Evolutionary conservation across 768 basidiomycete genomes (phyloP), one percentile per base, ranked within the genome.

Genomic region (Russula sp.): DNA sequence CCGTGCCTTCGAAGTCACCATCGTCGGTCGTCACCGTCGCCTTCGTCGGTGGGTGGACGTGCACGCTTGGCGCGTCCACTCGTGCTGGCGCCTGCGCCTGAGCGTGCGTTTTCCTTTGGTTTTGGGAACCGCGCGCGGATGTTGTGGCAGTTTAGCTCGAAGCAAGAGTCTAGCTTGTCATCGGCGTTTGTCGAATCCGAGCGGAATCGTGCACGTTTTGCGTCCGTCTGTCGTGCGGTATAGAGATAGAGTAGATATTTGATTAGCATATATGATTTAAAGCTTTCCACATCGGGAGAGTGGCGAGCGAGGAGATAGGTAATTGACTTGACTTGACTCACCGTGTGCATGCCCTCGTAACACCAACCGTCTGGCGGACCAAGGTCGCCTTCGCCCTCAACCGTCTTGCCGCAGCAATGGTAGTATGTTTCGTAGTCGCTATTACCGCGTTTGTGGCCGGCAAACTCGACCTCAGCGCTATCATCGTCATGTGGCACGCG

Each of bases 341-440:
- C 86, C 9, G 90, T 91, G 72, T 92, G 90, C 73, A 80, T 83
- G 4, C 90, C 90, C 72, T 92, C 89, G 69, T 90, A 92, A 70
- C 90, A 92, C 89, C 89, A 92, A 1, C 90, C 90, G 71, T 90
- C 88, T 1, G 90, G 90, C 1, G 90, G 90, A 0, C 90, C 90
- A 76, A 87, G 87, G 66, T 89, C 87, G 1, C 90, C 90, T 67
- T 87, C 84, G 0, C 90, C 90, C 28, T 89, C 85, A 7, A 85
- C 86, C 0, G 82, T 86, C 70, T 81, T 78, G 9, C 83, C 87
- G 73, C 90, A 92, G 75, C 90, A 92, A 3, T 81, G 83, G 82
- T 84, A 92, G 2, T 85, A 75, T 0, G 90, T 83, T 72, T 83
- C 81, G 63, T 80, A 79, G 28, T 71, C 75, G 49, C 68, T 66